phyloP scores from a whole-genome alignment of 805 yeast species.

The Candida quercuum region DNA sequence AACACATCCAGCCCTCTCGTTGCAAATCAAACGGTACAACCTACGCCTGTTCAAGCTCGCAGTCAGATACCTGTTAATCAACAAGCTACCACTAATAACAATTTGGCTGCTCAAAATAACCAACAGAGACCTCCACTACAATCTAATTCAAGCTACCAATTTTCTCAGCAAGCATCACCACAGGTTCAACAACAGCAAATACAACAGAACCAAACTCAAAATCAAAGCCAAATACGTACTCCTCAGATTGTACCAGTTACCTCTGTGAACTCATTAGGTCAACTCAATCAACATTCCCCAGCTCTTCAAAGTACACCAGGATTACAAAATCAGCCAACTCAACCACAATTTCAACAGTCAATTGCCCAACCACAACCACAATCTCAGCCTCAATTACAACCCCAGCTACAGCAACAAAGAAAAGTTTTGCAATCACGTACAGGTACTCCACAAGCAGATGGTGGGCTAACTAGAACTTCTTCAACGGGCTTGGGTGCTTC shows the following conservation, averaged over 20 bases:
- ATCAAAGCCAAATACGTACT: constrained; percentile 8
- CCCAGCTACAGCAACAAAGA: constrained; percentile 16
- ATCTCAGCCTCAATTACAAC: constrained; percentile 10
- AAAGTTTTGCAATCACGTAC: constrained; percentile 16
- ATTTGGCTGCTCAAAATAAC: neutral
- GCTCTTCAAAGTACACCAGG: no score
- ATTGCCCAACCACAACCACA: constrained; percentile 13
- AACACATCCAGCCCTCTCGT: neutral
- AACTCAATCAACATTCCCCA: no score
- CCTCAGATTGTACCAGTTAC: constrained; percentile 9
- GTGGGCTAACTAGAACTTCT: constrained; percentile 7
- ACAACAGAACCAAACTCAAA: constrained; percentile 15
- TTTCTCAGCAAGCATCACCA: constrained; percentile 1
- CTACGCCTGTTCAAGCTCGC: neutral
- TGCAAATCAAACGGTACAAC: no score
- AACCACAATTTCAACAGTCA: constrained; percentile 11
- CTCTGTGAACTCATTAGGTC: no score
- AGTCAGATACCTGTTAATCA: neutral
- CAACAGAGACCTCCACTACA: neutral
- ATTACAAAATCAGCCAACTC: constrained; percentile 9
- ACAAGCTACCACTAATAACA: no score
- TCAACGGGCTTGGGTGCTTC: constrained; percentile 20
- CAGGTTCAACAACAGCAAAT: constrained; percentile 22
- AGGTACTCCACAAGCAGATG: constrained; percentile 18
- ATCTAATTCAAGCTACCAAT: neutral